Evolutionary conservation across 164 flowering plant species (phyloP).

Genomic region (Akebia trifoliata): DNA sequence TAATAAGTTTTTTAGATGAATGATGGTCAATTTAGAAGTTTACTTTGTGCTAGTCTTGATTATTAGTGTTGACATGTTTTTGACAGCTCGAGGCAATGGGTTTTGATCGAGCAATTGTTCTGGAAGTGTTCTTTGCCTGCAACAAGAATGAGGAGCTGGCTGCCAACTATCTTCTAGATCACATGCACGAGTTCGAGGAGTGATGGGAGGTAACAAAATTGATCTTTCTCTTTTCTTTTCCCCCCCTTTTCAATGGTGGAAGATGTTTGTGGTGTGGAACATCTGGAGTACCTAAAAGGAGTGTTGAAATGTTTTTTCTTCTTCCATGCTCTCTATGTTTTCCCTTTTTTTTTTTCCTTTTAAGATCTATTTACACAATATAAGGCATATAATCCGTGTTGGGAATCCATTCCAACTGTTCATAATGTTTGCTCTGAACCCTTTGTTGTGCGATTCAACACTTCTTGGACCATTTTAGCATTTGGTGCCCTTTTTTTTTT

Average conservation of each 20-base stretch:
- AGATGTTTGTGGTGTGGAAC: too few relatives aligned
- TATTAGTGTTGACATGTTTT: slow-evolving; percentile 1
- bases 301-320: too few relatives aligned
- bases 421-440: not conserved
- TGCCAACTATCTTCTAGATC: slow-evolving; percentile 63
- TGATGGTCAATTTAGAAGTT: too few relatives aligned
- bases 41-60: not conserved
- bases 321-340: too few relatives aligned
- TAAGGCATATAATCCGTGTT: too few relatives aligned
- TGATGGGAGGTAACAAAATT: slow-evolving; percentile 12
- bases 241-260: slow-evolving; percentile 16
- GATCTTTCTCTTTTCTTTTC: not conserved
- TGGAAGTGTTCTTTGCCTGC: slow-evolving; percentile 64
- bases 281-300: too few relatives aligned
- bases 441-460: too few relatives aligned
- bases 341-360: too few relatives aligned
- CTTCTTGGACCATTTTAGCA: too few relatives aligned
- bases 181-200: slow-evolving; percentile 51
- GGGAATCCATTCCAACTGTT: not conserved
- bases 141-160: slow-evolving; percentile 64
- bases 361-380: too few relatives aligned
- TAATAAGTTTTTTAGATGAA: too few relatives aligned
- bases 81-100: slow-evolving; percentile 69
- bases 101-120: slow-evolving; percentile 43
- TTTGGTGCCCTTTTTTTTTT: too few relatives aligned